These are phyloP conservation scores for Trypanosoma congolense DNA, from an alignment of 208 protist species.

Conservation along the genomic window DNA sequence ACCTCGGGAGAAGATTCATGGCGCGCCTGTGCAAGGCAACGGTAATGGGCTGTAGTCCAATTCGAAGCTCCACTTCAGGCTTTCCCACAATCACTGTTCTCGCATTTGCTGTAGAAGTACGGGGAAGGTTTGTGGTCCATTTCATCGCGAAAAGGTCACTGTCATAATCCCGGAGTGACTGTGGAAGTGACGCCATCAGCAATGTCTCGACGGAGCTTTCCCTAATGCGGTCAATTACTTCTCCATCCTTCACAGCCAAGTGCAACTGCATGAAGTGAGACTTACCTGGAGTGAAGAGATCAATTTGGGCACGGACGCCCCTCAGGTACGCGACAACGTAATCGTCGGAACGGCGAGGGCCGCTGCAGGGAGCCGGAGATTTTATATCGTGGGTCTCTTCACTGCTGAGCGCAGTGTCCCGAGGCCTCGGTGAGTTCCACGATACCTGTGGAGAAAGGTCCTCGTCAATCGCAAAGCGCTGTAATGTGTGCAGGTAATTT, in stretches of 20 bases:
- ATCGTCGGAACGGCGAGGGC: conserved; percentile 35
- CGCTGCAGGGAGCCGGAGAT: conserved; percentile 12
- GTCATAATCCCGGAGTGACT: conserved; percentile 15
- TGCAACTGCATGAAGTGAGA: conserved; percentile 43
- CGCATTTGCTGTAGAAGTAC: conserved; percentile 12
- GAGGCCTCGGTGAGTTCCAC: neutral
- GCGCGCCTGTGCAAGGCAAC: conserved; percentile 26
- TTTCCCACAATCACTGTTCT: conserved; percentile 18
- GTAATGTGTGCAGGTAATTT: conserved; percentile 21
- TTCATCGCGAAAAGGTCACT: conserved; percentile 27
- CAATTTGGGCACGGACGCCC: conserved; percentile 40
- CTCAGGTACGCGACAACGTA: conserved; percentile 43
- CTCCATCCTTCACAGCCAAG: conserved; percentile 34
- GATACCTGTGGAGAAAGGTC: conserved; percentile 1
- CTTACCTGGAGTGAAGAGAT: conserved; percentile 35
- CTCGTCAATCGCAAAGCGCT: conserved; percentile 17
- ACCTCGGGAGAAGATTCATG: conserved; percentile 17
- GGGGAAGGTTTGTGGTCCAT: conserved; percentile 30
- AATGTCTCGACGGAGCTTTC: conserved; percentile 43
- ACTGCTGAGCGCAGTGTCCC: neutral
- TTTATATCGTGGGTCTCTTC: neutral
- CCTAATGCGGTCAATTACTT: conserved; percentile 57
- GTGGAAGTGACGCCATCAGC: conserved; percentile 35
- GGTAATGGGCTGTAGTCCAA: conserved; percentile 54
- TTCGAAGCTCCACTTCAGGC: conserved; percentile 29